Conservation (phyloP, 495 filamentous ascomycete species). For the Oidiodendron maius region DNA sequence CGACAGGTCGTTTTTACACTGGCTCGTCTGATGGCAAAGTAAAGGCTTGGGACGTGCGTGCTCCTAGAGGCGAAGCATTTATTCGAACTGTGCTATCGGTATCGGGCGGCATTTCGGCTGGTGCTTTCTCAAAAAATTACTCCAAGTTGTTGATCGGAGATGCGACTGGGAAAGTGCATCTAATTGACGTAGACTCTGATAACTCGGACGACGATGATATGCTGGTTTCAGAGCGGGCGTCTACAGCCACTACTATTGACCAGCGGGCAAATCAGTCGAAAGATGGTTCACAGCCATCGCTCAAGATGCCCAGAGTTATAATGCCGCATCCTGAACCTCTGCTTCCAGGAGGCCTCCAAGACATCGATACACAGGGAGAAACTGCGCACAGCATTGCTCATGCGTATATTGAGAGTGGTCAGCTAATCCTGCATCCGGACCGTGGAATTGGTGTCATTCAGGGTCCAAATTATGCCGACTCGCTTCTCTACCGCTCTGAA, state of each 20-base stretch:
- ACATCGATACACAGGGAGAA: constrained; percentile 6
- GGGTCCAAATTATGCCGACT: constrained; percentile 35
- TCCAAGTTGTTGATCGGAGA: constrained; percentile 71
- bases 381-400: constrained; percentile 13
- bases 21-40: constrained; percentile 84
- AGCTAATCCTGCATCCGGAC: constrained; percentile 27
- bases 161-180: constrained; percentile 63
- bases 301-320: constrained; percentile 32
- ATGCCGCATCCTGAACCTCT: constrained; percentile 37
- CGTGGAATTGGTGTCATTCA: constrained; percentile 38
- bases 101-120: constrained; percentile 51
- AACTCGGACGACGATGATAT: constrained; percentile 8
- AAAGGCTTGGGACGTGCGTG: constrained; percentile 76
- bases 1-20: constrained; percentile 70
- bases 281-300: not conserved
- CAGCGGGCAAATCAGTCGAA: constrained; percentile 6
- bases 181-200: constrained; percentile 45
- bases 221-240: not conserved
- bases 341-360: constrained; percentile 20
- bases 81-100: constrained; percentile 52
- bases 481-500: constrained; percentile 23
- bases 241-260: not conserved
- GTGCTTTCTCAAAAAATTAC: constrained; percentile 68
- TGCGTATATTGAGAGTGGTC: constrained; percentile 23
- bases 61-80: constrained; percentile 50